Evolutionary conservation across 192 early-diverging fungal genomes (phyloP).

Genomic region (Umbelopsis sp.): DNA sequence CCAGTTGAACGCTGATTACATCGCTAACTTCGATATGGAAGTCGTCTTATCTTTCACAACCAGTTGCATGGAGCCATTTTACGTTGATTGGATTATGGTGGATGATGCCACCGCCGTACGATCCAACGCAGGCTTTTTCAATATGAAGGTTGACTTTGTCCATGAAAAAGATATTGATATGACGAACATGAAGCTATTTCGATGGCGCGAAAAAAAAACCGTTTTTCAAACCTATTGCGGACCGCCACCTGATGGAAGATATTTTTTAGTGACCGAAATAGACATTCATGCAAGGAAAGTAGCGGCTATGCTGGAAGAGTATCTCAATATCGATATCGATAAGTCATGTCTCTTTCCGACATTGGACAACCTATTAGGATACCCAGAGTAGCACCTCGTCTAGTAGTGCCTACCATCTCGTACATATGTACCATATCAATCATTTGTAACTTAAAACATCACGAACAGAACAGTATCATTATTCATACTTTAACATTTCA

Average conservation of each 20-base stretch:
- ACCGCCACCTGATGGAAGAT: background rate
- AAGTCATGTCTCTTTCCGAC: background rate
- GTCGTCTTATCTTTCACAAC: background rate
- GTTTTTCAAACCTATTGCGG: background rate
- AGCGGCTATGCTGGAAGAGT: background rate
- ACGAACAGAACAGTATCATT: no score
- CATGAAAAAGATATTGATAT: background rate
- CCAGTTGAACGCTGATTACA: background rate
- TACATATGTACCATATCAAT: background rate
- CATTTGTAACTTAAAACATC: no score
- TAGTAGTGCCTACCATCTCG: background rate
- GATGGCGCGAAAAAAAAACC: background rate
- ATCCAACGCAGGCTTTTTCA: background rate
- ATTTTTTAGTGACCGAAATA: background rate
- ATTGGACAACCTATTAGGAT: background rate
- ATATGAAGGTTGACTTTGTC: background rate
- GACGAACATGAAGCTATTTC: background rate
- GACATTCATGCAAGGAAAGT: background rate
- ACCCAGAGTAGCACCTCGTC: background rate
- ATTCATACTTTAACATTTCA: background rate
- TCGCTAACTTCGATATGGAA: background rate
- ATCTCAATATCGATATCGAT: background rate
- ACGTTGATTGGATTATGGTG: background rate
- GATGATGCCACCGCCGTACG: background rate
- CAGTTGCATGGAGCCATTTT: background rate